Evolutionary conservation across 768 basidiomycete genomes (phyloP).

Genomic region (Leucosporidium scottii): DNA sequence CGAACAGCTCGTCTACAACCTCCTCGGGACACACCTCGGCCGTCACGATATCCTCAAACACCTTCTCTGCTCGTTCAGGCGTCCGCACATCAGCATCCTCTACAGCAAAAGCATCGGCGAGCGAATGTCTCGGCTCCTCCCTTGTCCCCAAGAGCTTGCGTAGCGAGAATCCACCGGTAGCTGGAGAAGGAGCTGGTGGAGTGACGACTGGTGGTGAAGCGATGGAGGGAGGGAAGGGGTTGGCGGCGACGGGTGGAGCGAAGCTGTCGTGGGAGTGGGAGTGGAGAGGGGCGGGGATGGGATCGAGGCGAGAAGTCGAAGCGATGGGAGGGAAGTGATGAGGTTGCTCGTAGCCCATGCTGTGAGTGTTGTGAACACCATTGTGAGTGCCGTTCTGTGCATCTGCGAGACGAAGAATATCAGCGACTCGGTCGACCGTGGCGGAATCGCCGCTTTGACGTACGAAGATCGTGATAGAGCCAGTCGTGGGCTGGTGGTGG

Average conservation of each 20-base stretch:
- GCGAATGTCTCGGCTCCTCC: conserved; percentile 1
- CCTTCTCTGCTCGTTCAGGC: neutral
- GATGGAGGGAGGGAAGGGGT: neutral
- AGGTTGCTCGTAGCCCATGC: no score
- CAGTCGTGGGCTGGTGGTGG: no score
- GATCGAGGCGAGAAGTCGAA: neutral
- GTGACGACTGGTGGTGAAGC: no score
- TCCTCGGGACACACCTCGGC: conserved; percentile 1
- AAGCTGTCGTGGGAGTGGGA: neutral
- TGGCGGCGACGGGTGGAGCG: neutral
- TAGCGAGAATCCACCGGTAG: conserved; percentile 12
- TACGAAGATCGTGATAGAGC: no score
- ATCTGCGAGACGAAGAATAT: no score
- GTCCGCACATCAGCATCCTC: neutral
- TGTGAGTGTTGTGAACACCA: no score
- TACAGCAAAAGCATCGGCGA: conserved; percentile 11
- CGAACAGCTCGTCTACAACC: neutral
- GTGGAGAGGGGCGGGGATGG: neutral
- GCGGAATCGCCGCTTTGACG: no score
- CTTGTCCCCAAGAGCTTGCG: neutral
- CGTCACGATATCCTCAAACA: neutral
- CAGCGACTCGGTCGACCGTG: no score
- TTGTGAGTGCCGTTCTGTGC: no score
- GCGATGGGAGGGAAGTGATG: no score
- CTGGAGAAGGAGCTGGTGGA: no score